Conservation (phyloP, 495 filamentous ascomycete genomes). For the Penicillium pulvis region DNA sequence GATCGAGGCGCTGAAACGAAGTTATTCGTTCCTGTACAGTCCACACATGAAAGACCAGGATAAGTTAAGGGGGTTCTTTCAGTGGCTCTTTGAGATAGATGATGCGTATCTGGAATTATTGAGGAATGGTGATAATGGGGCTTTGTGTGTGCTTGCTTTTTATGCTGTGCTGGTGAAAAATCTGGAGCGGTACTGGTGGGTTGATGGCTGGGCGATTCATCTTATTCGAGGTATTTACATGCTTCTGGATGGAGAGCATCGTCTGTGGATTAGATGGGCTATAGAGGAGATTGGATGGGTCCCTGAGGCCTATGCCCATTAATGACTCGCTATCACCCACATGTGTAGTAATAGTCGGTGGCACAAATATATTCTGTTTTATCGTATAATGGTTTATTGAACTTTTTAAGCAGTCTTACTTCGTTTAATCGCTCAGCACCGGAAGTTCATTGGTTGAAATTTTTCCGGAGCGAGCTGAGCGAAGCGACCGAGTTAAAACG, state of each 20-base stretch:
- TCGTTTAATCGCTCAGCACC: no score
- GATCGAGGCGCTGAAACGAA: slow-evolving; percentile 12
- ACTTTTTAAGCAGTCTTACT: no score
- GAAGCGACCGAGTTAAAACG: no score
- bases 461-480: no score
- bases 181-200: slow-evolving; percentile 45
- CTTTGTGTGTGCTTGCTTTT: slow-evolving; percentile 35
- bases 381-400: no score
- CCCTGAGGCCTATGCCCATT: not conserved
- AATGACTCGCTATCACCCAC: no score
- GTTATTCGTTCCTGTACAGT: slow-evolving; percentile 6
- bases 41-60: slow-evolving; percentile 31
- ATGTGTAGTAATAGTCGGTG: no score
- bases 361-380: no score
- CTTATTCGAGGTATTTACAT: slow-evolving; percentile 38
- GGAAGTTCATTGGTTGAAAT: no score
- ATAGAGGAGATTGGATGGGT: slow-evolving; percentile 45
- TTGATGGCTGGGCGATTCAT: slow-evolving; percentile 37
- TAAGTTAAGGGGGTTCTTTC: slow-evolving; percentile 43
- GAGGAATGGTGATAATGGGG: slow-evolving; percentile 27
- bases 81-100: slow-evolving; percentile 39
- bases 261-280: slow-evolving; percentile 45
- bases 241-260: slow-evolving; percentile 38
- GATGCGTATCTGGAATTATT: slow-evolving; percentile 36
- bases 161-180: slow-evolving; percentile 40